These are phyloP conservation scores for Lagenidium sp. DNA, from an alignment of 352 stramenopile species.

Conservation along the genomic window DNA sequence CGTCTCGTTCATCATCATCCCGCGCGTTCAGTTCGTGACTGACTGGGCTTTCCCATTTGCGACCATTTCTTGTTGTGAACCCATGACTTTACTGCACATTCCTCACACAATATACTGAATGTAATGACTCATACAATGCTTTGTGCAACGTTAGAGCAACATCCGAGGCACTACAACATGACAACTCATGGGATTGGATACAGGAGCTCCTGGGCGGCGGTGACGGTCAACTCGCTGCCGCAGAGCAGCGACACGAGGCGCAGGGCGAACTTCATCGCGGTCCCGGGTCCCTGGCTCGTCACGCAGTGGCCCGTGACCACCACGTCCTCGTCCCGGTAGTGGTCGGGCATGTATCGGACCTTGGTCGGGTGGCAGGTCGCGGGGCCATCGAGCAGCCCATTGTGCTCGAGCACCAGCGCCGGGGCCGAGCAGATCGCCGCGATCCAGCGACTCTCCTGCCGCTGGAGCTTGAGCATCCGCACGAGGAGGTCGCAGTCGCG, in stretches of 20 bases:
- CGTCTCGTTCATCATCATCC: too few species aligned
- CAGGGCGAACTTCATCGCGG: slow-evolving; percentile 36
- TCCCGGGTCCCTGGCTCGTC: slow-evolving; percentile 48
- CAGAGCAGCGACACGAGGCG: slow-evolving; percentile 49
- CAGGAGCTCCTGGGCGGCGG: slow-evolving; percentile 30
- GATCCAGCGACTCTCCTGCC: slow-evolving; percentile 33
- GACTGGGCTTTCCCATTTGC: too few species aligned
- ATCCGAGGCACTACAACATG: too few species aligned
- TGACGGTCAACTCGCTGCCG: slow-evolving; percentile 23
- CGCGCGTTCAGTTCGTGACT: too few species aligned
- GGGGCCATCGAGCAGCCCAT: slow-evolving; percentile 30
- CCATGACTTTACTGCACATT: too few species aligned
- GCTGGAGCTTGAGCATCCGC: slow-evolving; percentile 57
- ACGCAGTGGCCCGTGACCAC: slow-evolving; percentile 49
- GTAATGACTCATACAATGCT: too few species aligned
- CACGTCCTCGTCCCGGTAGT: slow-evolving; percentile 41
- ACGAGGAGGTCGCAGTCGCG: slow-evolving; percentile 47
- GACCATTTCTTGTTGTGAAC: too few species aligned
- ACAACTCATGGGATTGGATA: slow-evolving; percentile 14
- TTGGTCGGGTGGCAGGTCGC: slow-evolving; percentile 40
- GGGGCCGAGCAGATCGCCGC: slow-evolving; percentile 41
- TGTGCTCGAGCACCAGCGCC: slow-evolving; percentile 29
- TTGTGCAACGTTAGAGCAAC: too few species aligned
- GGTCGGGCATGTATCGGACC: slow-evolving; percentile 28
- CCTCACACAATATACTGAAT: too few species aligned